Evolutionary conservation across 2,329 filamentous ascomycete genomes (phyloP), one percentile per base, ranked within the genome.

Genomic region (Sordariomycetes sp.): DNA sequence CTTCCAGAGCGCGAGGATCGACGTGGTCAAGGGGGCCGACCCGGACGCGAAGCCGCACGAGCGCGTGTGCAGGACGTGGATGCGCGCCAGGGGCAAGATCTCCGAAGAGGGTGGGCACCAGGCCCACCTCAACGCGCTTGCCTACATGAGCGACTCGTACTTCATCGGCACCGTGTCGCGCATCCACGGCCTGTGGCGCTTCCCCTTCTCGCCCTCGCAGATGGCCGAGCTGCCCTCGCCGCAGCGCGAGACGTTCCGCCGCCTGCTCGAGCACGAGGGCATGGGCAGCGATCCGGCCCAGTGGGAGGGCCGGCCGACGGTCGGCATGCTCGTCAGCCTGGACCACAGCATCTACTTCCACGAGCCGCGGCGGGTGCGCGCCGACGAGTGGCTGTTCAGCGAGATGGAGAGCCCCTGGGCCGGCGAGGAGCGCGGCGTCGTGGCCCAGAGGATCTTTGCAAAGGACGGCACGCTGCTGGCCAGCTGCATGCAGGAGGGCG

Each of bases 71-170:
- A 68, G 75, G 33, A 76, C 80, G 46, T 90, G 86, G 86, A 70
- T 87, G 42, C 78, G 81, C 34, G 79, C 82, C 8, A 65, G 79
- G 33, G 87, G 87, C 21, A 68, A 58, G 37, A 92, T 96, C 48
- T 82, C 79, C 27, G 68, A 72, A 1, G 67, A 67, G 4, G 86
- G 85, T 15, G 86, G 86, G 2, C 75, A 81, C 42, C 74, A 82
- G 48, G 86, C 87, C 9, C 88, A 96, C 53, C 66, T 95, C 23
- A 82, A 75, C 24, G 92, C 92, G 8, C 68, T 98, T 41, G 90
- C 90, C 17, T 98, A 96, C 63, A 84, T 96, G 65, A 86, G 80
- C 18, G 90, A 96, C 60, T 83, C 75, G 51, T 92, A 85, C 63
- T 96, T 98, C 60, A 88, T 96, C 55, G 88, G 85, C 25, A 95